These are phyloP conservation scores for Solanum bulbocastanum DNA, from an alignment of 257 asterid species.

Conservation along the genomic window DNA sequence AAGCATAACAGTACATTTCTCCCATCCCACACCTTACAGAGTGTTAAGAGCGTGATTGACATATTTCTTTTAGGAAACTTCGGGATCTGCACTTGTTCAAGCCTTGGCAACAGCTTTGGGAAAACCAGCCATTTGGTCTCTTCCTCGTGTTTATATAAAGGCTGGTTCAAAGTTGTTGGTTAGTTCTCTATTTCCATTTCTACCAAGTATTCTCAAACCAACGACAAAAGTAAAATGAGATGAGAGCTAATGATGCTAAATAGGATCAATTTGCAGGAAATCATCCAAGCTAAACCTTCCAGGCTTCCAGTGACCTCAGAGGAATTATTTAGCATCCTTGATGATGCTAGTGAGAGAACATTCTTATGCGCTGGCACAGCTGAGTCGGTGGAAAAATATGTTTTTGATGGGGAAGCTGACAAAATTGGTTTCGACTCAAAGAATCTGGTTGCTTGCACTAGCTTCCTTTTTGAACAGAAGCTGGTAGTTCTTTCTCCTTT, in stretches of 20 bases:
- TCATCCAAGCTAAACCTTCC: conserved; percentile 59
- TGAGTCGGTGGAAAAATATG: conserved; percentile 53
- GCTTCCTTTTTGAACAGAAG: conserved; percentile 78
- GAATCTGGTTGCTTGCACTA: conserved; percentile 68
- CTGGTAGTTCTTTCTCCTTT: conserved; percentile 45
- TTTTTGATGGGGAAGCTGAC: conserved; percentile 67
- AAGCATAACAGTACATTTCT: not conserved
- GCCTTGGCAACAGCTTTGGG: conserved; percentile 53
- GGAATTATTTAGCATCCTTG: conserved; percentile 76
- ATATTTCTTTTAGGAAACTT: conserved; percentile 38
- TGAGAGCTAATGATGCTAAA: not conserved
- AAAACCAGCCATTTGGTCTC: conserved; percentile 55
- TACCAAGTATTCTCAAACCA: not conserved
- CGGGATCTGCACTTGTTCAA: conserved; percentile 49
- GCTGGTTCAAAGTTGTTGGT: conserved; percentile 83
- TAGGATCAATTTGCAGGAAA: conserved; percentile 43
- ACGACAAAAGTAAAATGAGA: not conserved
- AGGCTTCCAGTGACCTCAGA: conserved; percentile 54
- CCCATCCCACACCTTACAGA: not conserved
- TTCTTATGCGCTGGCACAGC: conserved; percentile 87
- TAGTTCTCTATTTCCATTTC: conserved; percentile 10
- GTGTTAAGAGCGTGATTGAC: not conserved
- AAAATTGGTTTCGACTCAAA: conserved; percentile 56
- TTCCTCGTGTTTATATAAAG: conserved; percentile 59
- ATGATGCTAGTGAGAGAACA: conserved; percentile 91